A percentile compares a stretch with the other conserved stretches of the same genome.
These are phyloP conservation scores for Paraphaeosphaeria minitans DNA, from an alignment of 2,329 filamentous ascomycete species.

Conservation along the genomic window DNA sequence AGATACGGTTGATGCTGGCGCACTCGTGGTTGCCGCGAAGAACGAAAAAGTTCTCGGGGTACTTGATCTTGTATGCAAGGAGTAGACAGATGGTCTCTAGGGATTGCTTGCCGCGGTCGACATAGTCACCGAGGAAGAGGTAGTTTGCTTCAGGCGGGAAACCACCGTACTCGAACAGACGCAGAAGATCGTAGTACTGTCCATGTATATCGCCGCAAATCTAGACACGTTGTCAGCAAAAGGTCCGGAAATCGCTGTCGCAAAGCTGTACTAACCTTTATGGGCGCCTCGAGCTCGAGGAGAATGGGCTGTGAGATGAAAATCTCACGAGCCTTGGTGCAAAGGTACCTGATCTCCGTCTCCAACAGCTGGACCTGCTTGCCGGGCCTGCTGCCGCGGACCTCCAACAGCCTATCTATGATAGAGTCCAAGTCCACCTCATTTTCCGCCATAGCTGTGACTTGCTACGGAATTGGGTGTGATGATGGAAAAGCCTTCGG, in stretches of 20 bases:
- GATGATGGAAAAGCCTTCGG: slow-evolving; percentile 24
- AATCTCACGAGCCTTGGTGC: slow-evolving; percentile 98
- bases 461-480: slow-evolving; percentile 39
- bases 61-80: slow-evolving; percentile 99
- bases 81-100: slow-evolving; percentile 97
- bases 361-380: slow-evolving; percentile 98
- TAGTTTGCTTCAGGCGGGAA: slow-evolving; percentile 99
- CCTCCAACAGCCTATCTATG: slow-evolving; percentile 97
- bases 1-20: slow-evolving; percentile 98
- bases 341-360: slow-evolving; percentile 93
- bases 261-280: slow-evolving; percentile 74
- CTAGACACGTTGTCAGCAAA: slow-evolving; percentile 56
- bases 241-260: slow-evolving; percentile 4
- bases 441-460: slow-evolving; percentile 72
- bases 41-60: slow-evolving; percentile 99
- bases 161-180: slow-evolving; percentile 96
- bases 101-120: slow-evolving; percentile 98
- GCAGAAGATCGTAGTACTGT: slow-evolving; percentile 97
- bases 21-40: slow-evolving; percentile 99
- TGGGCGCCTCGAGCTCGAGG: slow-evolving; percentile 95
- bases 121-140: slow-evolving; percentile 98
- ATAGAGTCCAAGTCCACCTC: slow-evolving; percentile 99
- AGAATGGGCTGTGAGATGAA: slow-evolving; percentile 99
- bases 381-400: slow-evolving; percentile 94
- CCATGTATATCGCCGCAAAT: slow-evolving; percentile 99